Base-by-base conservation (phyloP, 2,329 filamentous ascomycete species). In the Coniochaeta ligniaria region DNA sequence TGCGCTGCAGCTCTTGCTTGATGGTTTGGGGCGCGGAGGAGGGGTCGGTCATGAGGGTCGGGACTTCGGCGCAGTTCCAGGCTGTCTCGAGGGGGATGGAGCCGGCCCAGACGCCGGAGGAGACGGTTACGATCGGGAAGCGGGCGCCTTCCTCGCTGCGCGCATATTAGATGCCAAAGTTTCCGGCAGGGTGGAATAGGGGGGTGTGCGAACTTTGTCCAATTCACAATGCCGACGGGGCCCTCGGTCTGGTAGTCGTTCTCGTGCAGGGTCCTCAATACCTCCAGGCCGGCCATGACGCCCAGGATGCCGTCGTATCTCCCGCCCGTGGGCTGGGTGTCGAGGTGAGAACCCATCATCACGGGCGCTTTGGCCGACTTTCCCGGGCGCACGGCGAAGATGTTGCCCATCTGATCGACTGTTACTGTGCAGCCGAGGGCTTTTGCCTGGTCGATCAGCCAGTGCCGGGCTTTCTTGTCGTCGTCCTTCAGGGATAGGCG, bases 301-400 rank as follows among this genome's bases (percentile, higher is more conserved):
- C 91, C 91, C 0, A 95, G 73, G 35, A 94, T 91, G 0, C 91
- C 91, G 68, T 92, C 89, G 63, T 92, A 92, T 28, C 88, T 75
- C 0, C 88, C 88, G 1, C 88, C 88, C 0, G 74, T 75, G 1
- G 84, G 84, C 64, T 87, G 85, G 0, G 85, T 87, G 66, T 89
- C 86, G 2, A 89, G 70, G 70, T 92, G 89, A 7, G 85, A 89
- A 1, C 89, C 89, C 31, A 85, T 87, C 63, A 85, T 90, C 1
- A 89, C 82, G 9, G 84, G 78, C 2, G 83, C 82, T 28, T 50
- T n/a, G 16, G 83, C 78, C 58, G 75, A 74, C 60, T 81, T 75
- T 1, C 90, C 90, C 3, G 85, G 82, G 2, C 87, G 81, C 3
- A 91, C 78, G 0, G 90, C 89, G 69, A 94, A 95, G 63, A 89